Conservation (phyloP, 352 stramenopile genomes). For the Globisporangium emineosum region DNA sequence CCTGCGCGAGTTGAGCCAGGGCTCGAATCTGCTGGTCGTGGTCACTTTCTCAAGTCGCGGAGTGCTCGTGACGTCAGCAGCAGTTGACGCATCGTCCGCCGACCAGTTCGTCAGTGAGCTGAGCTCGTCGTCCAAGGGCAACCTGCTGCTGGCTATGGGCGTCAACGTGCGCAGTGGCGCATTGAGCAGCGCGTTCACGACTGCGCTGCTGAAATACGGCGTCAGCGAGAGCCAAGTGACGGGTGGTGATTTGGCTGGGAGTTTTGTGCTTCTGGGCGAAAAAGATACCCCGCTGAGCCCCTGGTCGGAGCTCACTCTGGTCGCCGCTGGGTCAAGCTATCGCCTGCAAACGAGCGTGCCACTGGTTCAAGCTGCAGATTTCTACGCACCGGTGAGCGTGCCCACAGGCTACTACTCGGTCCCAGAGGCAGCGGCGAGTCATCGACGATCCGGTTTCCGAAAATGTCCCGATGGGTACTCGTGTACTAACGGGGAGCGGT, state of each 20-base stretch:
- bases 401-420: slow-evolving; percentile 47
- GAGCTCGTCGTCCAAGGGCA: slow-evolving; percentile 9
- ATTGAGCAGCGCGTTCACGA: slow-evolving; percentile 1
- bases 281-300: not conserved
- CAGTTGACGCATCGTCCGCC: slow-evolving; percentile 3
- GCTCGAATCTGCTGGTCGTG: not conserved
- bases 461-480: slow-evolving; percentile 40
- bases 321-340: slow-evolving; percentile 5
- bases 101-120: slow-evolving; percentile 10
- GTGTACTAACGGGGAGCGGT: slow-evolving; percentile 32
- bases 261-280: slow-evolving; percentile 12
- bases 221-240: not conserved
- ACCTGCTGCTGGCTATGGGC: slow-evolving; percentile 21
- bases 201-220: slow-evolving; percentile 2
- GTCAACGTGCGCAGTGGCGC: slow-evolving; percentile 19
- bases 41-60: not conserved
- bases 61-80: not conserved
- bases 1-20: slow-evolving; percentile 5
- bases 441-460: slow-evolving; percentile 29
- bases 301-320: slow-evolving; percentile 6
- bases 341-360: slow-evolving; percentile 21
- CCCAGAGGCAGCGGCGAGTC: slow-evolving; percentile 30
- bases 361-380: slow-evolving; percentile 22
- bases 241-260: not conserved
- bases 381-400: slow-evolving; percentile 31